Evolutionary conservation across 2,329 filamentous ascomycete genomes (phyloP).

Genomic region (Zalaria obscura): DNA sequence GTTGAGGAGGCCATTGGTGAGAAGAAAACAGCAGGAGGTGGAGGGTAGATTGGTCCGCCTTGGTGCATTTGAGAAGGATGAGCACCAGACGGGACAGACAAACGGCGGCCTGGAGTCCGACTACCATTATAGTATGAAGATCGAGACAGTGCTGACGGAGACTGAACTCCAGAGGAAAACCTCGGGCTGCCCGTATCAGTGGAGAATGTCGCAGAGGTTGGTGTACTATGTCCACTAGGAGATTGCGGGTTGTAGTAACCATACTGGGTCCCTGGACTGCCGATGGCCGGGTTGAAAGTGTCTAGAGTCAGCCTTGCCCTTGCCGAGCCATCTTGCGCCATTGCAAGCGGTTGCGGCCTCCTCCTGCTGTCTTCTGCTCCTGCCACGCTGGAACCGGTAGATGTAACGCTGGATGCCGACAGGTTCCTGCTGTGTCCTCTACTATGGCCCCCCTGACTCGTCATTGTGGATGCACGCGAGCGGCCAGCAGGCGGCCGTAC

Average conservation of each 20-base stretch:
- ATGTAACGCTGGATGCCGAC: constrained; percentile 76
- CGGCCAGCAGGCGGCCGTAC: constrained; percentile 60
- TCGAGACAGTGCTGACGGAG: constrained; percentile 55
- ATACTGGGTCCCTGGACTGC: constrained; percentile 49
- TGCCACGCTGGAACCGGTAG: constrained; percentile 55
- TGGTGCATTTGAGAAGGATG: constrained; percentile 57
- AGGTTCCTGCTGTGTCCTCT: constrained; percentile 74
- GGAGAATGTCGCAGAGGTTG: constrained; percentile 71
- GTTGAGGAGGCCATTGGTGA: constrained; percentile 42
- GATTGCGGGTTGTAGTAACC: constrained; percentile 52
- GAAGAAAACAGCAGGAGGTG: constrained; percentile 30
- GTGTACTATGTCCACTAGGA: constrained; percentile 64
- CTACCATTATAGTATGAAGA: constrained; percentile 61
- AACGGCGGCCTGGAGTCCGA: constrained; percentile 54
- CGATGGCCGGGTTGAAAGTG: constrained; percentile 44
- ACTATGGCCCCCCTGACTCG: constrained; percentile 51
- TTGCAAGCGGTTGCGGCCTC: constrained; percentile 68
- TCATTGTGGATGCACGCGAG: constrained; percentile 62
- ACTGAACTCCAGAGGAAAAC: constrained; percentile 53
- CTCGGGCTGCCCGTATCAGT: constrained; percentile 63
- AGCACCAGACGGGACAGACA: constrained; percentile 66
- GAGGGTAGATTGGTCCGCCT: constrained; percentile 38
- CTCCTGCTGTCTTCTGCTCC: constrained; percentile 53
- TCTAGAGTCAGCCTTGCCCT: constrained; percentile 55
- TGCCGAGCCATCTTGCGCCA: constrained; percentile 52